Evolutionary conservation across 192 early-diverging fungal genomes (phyloP), one percentile per base, ranked within the genome.

Genomic region (Umbelopsis vinacea): DNA sequence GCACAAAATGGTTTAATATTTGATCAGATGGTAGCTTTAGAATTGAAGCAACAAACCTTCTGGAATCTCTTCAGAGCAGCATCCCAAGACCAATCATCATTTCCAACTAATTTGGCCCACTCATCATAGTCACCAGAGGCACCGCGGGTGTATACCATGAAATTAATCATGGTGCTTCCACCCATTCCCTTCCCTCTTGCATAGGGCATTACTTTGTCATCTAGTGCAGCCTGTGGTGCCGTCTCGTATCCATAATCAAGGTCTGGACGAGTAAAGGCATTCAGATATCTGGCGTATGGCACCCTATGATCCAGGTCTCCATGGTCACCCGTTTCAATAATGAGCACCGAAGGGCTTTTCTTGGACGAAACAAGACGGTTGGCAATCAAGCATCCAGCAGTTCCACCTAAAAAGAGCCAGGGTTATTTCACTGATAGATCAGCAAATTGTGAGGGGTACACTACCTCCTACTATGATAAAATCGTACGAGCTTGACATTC

Each of bases 111-210:
- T 0, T 29, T 38, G 0, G 57, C 68, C 79, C 79, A 80, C 21
- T 74, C 68, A 24, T 76, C 74, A 24, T 71, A 80, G 14, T 80
- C 79, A 4, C 52, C 72, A 24, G 60, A 68, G 8, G 74, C 71
- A 33, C 74, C 74, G 43, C 79, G 79, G 21, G 72, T 71, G 23
- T 76, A 76, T 52, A 80, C 71, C 79, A 76, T 76, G 53, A 68
- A 74, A 52, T 80, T 80, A 46, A 80, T 73, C 22, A 74, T 66
- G 8, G 68, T 68, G 21, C 68, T 52, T 2, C 79, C 79, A 4
- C 79, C 79, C 8, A 80, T 47, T 1, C 69, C 24, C 15, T 52
- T 80, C 76, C 79, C 79, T 26, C 79, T 52, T 8, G 78, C 70
- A 21, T 80, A 72, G 23, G 69, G 72, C 68, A 76, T 67, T 8